A percentile compares a stretch with the other conserved stretches of the same genome.
Conservation (phyloP, 345 rosid genomes). For the Abelmoschus esculentus region DNA sequence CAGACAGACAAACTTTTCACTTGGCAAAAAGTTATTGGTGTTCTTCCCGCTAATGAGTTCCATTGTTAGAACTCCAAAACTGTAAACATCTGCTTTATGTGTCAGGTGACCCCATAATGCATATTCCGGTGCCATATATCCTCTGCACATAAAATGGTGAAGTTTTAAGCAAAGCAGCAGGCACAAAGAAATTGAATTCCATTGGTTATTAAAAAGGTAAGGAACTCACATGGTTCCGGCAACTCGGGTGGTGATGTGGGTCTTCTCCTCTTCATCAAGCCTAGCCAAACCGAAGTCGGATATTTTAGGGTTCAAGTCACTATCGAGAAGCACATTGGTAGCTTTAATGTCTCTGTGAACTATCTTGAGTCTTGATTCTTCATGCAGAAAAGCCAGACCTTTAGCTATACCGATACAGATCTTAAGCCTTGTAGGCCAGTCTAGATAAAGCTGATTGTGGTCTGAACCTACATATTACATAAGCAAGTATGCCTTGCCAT, state of each 20-base stretch:
- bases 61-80: slow-evolving; percentile 47
- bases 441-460: slow-evolving; percentile 27
- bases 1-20: slow-evolving; percentile 33
- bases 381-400: slow-evolving; percentile 52
- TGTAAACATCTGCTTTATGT: slow-evolving; percentile 59
- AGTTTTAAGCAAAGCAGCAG: neutral
- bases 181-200: neutral
- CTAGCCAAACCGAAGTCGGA: slow-evolving; percentile 63
- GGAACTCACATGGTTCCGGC: slow-evolving; percentile 53
- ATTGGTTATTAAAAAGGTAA: neutral
- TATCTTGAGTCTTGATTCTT: slow-evolving; percentile 50
- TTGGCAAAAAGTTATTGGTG: slow-evolving; percentile 35
- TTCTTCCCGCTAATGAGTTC: slow-evolving; percentile 48
- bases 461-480: slow-evolving; percentile 27
- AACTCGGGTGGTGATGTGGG: slow-evolving; percentile 51
- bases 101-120: slow-evolving; percentile 54
- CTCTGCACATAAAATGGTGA: slow-evolving; percentile 20
- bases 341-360: slow-evolving; percentile 64
- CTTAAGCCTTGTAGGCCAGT: slow-evolving; percentile 42
- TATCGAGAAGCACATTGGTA: slow-evolving; percentile 47
- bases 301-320: slow-evolving; percentile 44
- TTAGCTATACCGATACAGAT: slow-evolving; percentile 51
- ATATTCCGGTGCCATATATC: slow-evolving; percentile 63
- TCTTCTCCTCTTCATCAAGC: slow-evolving; percentile 43
- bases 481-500: neutral